These are phyloP conservation scores for Myxozyma monticola DNA, from an alignment of 805 yeast genomes.

Conservation along the genomic window DNA sequence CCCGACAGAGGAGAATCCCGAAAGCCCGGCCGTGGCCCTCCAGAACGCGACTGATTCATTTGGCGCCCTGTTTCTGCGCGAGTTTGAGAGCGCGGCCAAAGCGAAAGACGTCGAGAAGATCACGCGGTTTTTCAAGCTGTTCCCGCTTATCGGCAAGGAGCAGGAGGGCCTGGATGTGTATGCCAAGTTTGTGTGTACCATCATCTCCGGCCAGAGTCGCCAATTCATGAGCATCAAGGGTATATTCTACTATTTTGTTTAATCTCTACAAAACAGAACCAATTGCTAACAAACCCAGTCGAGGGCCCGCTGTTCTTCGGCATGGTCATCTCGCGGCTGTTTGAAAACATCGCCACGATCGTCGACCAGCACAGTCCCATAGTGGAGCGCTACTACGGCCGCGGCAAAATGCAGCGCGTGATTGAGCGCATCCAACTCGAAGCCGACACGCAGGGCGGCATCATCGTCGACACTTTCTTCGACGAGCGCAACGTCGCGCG, in stretches of 20 bases:
- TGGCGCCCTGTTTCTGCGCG: constrained; percentile 54
- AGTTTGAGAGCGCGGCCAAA: constrained; percentile 71
- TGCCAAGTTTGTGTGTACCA: constrained; percentile 80
- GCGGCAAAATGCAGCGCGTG: constrained; percentile 56
- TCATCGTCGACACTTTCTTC: constrained; percentile 81
- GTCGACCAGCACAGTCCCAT: constrained; percentile 82
- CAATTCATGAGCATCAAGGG: constrained; percentile 34
- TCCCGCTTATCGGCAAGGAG: constrained; percentile 79
- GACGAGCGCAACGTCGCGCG: constrained; percentile 66
- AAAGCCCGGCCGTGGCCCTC: constrained; percentile 62
- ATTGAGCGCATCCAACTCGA: constrained; percentile 77
- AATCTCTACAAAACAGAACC: background rate
- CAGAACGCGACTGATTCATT: constrained; percentile 60
- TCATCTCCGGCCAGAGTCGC: constrained; percentile 77
- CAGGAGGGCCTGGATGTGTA: constrained; percentile 75
- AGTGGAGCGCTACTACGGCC: constrained; percentile 72
- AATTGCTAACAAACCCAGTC: constrained; percentile 47
- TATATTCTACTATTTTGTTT: background rate
- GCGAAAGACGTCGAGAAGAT: constrained; percentile 64
- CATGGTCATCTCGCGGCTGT: constrained; percentile 48
- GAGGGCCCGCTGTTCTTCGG: constrained; percentile 41
- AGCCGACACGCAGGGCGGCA: constrained; percentile 88
- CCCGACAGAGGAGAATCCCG: constrained; percentile 85
- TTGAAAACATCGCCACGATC: constrained; percentile 82
- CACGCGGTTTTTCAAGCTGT: constrained; percentile 78